These are phyloP conservation scores for Sporothrix luriei DNA, from an alignment of 2,329 filamentous ascomycete species.

Conservation along the genomic window DNA sequence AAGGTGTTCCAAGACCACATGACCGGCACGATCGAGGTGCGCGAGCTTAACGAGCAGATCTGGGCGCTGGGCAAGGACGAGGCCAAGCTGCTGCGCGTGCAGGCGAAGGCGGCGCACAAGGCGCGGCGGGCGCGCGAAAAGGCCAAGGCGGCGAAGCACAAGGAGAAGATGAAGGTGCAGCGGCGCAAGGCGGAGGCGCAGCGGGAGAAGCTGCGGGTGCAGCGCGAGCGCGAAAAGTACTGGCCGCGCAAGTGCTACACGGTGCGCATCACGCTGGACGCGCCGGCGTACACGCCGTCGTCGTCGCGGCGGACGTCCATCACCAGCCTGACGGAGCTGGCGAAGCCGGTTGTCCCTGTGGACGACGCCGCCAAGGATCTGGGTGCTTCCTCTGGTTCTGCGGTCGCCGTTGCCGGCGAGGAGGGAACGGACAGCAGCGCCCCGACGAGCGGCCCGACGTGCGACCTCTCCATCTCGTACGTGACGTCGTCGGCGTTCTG, in stretches of 20 bases:
- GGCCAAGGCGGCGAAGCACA: slow-evolving; percentile 42
- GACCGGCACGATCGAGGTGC: slow-evolving; percentile 41
- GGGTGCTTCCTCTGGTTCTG: slow-evolving; percentile 27
- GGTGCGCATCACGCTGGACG: slow-evolving; percentile 56
- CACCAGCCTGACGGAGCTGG: slow-evolving; percentile 56
- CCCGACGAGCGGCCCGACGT: slow-evolving; percentile 37
- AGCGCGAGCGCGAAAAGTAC: slow-evolving; percentile 49
- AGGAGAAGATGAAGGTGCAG: slow-evolving; percentile 45
- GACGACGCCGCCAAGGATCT: slow-evolving; percentile 42
- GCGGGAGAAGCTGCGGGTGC: slow-evolving; percentile 51
- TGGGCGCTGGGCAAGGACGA: slow-evolving; percentile 43
- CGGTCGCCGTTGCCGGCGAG: slow-evolving; percentile 23
- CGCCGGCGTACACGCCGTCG: slow-evolving; percentile 46
- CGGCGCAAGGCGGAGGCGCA: slow-evolving; percentile 29
- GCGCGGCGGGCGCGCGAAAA: slow-evolving; percentile 42
- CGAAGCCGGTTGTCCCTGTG: slow-evolving; percentile 50
- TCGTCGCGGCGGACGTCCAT: slow-evolving; percentile 56
- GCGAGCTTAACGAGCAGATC: slow-evolving; percentile 44
- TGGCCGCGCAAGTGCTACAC: slow-evolving; percentile 56
- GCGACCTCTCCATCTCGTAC: slow-evolving; percentile 60
- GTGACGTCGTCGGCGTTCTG: slow-evolving; percentile 61
- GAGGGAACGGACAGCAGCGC: not conserved
- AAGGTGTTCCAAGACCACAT: slow-evolving; percentile 49
- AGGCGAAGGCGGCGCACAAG: slow-evolving; percentile 42
- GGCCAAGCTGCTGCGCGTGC: slow-evolving; percentile 39